Percentiles rank a stretch among this genome's conserved stretches.
Conservation (phyloP, 352 stramenopile genomes). For the Pythium dissimile region DNA sequence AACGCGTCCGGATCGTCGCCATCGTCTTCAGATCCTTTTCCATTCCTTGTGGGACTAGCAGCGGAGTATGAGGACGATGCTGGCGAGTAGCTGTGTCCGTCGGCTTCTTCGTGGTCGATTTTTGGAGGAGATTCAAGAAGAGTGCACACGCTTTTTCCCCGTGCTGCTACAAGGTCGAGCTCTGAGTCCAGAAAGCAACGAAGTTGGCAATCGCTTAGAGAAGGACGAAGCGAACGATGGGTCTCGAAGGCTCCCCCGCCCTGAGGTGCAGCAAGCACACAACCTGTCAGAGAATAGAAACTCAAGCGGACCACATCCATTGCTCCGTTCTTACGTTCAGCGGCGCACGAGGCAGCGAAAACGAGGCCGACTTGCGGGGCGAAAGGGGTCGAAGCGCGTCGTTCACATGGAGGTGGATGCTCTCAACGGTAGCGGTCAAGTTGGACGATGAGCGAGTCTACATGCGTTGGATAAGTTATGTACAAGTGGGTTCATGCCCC, state of each 20-base stretch:
- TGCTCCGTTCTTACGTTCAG: background rate
- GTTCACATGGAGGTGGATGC: conserved; percentile 18
- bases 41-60: conserved; percentile 5
- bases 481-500: no score
- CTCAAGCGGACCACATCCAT: no score
- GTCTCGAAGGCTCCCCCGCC: no score
- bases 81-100: background rate
- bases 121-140: background rate
- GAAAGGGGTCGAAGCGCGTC: conserved; percentile 6
- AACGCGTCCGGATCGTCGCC: conserved; percentile 14
- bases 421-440: no score
- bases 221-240: background rate
- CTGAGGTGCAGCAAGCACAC: no score
- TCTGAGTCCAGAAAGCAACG: background rate
- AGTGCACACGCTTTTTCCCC: background rate
- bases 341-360: conserved; percentile 10
- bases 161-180: no score
- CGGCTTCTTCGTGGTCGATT: background rate
- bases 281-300: no score
- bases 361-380: conserved; percentile 29
- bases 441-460: background rate
- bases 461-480: no score
- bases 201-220: background rate
- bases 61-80: conserved; percentile 17
- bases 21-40: background rate